Conservation (phyloP, 257 asterid species). For the Solanum okadae region DNA sequence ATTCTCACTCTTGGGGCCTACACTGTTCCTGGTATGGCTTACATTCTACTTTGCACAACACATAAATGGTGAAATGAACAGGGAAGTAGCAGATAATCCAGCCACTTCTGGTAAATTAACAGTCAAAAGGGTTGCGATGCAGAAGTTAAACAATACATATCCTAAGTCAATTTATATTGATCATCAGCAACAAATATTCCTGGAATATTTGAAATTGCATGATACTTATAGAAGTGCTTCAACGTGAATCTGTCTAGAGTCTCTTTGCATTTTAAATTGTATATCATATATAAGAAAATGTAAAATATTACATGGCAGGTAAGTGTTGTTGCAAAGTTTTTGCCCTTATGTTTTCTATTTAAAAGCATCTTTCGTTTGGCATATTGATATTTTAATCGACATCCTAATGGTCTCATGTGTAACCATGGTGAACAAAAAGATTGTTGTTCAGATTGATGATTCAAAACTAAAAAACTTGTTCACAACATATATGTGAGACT, state of each 20-base stretch:
- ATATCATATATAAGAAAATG: not conserved
- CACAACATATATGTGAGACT: not conserved
- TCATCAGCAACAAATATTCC: not conserved
- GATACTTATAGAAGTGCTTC: not conserved
- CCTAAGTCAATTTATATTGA: not conserved
- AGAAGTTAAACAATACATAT: not conserved
- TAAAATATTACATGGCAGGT: not conserved
- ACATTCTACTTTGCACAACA: not conserved
- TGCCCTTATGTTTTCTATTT: not conserved
- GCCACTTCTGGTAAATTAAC: not conserved
- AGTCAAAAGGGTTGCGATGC: not conserved
- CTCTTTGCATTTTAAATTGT: not conserved
- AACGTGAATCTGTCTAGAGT: not conserved
- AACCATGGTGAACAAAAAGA: not conserved
- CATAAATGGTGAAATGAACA: not conserved
- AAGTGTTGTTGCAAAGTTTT: not conserved
- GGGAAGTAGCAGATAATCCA: not conserved
- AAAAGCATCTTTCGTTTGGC: not conserved
- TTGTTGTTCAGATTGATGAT: not conserved
- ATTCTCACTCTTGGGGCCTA: conserved; percentile 88
- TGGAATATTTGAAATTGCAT: not conserved
- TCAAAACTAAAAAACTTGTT: not conserved
- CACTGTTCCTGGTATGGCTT: conserved; percentile 59
- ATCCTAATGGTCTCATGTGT: not conserved
- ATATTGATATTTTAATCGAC: not conserved